Evolutionary conservation across 305 asterid genomes (phyloP), one percentile per base, ranked within the genome.

Genomic region (Fraxinus platypoda): DNA sequence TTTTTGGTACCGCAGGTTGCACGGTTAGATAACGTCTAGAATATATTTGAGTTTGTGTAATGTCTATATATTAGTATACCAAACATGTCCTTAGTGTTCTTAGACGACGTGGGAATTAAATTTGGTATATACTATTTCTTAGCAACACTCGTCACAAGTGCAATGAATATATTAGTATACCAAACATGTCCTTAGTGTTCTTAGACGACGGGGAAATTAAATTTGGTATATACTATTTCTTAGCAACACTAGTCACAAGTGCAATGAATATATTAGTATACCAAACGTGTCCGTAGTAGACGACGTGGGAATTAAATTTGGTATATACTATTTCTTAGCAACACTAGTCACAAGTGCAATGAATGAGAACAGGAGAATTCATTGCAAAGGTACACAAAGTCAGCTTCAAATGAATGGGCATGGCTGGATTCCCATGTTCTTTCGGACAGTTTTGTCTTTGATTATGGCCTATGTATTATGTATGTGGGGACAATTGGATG

Each of bases 401-500:
- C 35, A 5, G 33, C 21, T 76, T 76, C 59, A 76, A 43, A 25
- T 49, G 38, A 76, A 2, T 21, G 23, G 17, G 8, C 8, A 66
- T 68, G 74, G 35, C 13, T 19, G 26, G 64, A 54, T 54, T 57
- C 13, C 26, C 38, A 8, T 6, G 26, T 6, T 26, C 26, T 80
- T 8, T 71, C 26, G 59, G 74, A 76, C 76, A 76, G 59, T 46
- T 84, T 77, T 74, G 75, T 15, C 54, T 11, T 43, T 59, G 46
- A 75, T 81, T 21, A 17, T 64, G 23, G 74, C 34, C 77, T 30
- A 41, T 79, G 68, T 43, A n/a, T 52, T 52, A 52, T 52, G 23
- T n/a, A 52, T 28, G 83, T 78, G 81, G 88, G 87, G 84, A 70
- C 83, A 28, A 82, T 85, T 83, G 87, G 87, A 79, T 81, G 89